Evolutionary conservation across 805 yeast genomes (phyloP), one percentile per base, ranked within the genome.

Genomic region (Wickerhamiella nectarea): DNA sequence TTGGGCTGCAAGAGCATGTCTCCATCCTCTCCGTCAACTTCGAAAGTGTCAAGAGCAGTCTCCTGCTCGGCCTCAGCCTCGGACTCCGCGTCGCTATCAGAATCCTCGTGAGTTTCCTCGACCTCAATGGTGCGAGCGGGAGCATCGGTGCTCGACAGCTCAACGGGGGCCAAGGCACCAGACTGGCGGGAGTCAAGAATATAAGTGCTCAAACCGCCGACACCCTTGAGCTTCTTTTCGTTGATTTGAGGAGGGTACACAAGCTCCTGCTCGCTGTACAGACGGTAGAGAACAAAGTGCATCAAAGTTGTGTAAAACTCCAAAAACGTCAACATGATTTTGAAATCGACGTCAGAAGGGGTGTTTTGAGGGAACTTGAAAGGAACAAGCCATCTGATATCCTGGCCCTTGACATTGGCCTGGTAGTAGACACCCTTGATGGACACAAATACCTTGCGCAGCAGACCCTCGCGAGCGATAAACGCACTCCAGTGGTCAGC

Each of bases 371-470:
- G 95, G 69, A 87, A 91, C 64, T 86, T 91, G 73, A 80, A 91
- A 19, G 98, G 98, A 38, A 85, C 94, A 48, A 91, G 75, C 98
- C 98, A 91, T 65, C 89, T 75, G 37, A 91, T 72, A 52, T 84
- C 94, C 63, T 86, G 95, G 52, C 98, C 98, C 61, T 74, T 78
- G 38, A 91, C 76, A 49, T 61, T 74, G 26, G 95, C 97, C 61
- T 86, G 85, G 60, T 89, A 91, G 64, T 91, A 91, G 14, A 89
- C 93, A 67, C 98, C 98, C 64, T 91, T 91, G 58, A 91, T 89
- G 39, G 94, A 81, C 31, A 91, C 96, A 66, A 91, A 91, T 12
- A 86, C 95, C 62, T 89, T 91, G 53, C 78, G 75, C 52, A 91
- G 65, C 28, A 77, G 66, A 56, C 86, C 72, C 61, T 89, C 94